phyloP scores from a whole-genome alignment of 2,329 filamentous ascomycete species.

The Colletotrichum navitas region DNA sequence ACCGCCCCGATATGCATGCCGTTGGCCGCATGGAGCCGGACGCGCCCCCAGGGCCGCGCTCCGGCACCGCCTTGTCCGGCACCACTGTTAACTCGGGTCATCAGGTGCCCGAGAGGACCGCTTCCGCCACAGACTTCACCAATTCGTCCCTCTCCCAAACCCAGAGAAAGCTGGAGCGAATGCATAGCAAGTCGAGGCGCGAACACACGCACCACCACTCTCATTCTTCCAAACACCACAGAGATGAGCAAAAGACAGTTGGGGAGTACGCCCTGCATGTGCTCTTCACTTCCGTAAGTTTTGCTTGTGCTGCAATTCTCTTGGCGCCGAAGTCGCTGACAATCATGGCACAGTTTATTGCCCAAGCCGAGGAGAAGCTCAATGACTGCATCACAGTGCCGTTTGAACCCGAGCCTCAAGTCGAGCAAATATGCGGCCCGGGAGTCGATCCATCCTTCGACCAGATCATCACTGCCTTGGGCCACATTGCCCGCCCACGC shows the following conservation, averaged over 20 bases:
- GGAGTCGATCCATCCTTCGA: constrained; percentile 92
- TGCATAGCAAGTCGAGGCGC: constrained; percentile 76
- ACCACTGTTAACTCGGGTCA: constrained; percentile 51
- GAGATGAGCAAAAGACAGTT: constrained; percentile 89
- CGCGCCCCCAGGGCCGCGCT: constrained; percentile 53
- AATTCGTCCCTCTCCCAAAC: constrained; percentile 60
- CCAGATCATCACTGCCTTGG: constrained; percentile 91
- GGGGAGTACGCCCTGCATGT: constrained; percentile 98
- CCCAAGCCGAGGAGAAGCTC: constrained; percentile 96
- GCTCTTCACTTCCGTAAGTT: constrained; percentile 86
- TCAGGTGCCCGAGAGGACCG: constrained; percentile 59
- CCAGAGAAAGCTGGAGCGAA: constrained; percentile 69
- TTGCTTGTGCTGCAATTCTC: neutral
- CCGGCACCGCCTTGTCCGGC: constrained; percentile 63
- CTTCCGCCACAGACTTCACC: constrained; percentile 61
- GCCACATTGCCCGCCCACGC: constrained; percentile 93
- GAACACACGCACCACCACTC: constrained; percentile 82
- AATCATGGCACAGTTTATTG: constrained; percentile 76
- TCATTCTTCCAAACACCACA: constrained; percentile 77
- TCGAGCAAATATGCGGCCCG: constrained; percentile 91
- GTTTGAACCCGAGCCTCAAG: constrained; percentile 83
- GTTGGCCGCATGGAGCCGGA: constrained; percentile 62
- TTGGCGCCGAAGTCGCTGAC: constrained; percentile 48
- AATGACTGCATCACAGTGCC: constrained; percentile 86
- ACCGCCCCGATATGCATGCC: constrained; percentile 64